These are phyloP conservation scores for Suillus plorans DNA, from an alignment of 768 basidiomycete species.

Conservation along the genomic window DNA sequence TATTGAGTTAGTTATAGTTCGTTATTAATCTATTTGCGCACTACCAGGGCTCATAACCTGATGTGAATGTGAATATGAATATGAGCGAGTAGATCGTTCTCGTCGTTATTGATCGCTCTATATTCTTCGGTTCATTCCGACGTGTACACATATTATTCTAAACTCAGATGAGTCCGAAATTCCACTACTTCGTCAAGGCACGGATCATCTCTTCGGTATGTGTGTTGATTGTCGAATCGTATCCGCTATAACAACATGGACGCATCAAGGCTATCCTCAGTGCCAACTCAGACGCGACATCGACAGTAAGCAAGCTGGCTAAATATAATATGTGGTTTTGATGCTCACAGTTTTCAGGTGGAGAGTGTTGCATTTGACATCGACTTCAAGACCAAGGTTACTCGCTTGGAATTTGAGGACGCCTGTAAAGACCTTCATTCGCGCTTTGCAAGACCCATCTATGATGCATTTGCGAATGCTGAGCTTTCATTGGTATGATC, in stretches of 20 bases:
- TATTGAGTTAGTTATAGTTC: no score
- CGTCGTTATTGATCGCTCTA: no score
- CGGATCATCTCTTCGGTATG: no score
- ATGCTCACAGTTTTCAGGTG: conserved; percentile 45
- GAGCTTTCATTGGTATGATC: conserved; percentile 63
- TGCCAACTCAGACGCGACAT: conserved; percentile 80
- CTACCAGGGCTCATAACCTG: no score
- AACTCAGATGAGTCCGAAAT: no score
- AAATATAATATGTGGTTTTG: conserved; percentile 8
- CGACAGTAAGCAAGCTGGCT: conserved; percentile 50
- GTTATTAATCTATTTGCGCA: no score
- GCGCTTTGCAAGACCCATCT: conserved; percentile 69
- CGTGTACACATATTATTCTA: no score
- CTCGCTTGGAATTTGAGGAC: conserved; percentile 76
- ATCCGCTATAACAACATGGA: conserved; percentile 23
- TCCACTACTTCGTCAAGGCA: no score
- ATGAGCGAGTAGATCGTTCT: no score
- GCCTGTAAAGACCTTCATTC: conserved; percentile 64
- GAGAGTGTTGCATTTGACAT: conserved; percentile 90
- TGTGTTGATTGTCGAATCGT: no score
- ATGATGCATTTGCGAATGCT: conserved; percentile 67
- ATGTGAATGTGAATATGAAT: no score
- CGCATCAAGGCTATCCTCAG: conserved; percentile 91
- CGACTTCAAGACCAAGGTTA: conserved; percentile 81
- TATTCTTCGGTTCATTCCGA: no score